Evolutionary conservation across 2,329 filamentous ascomycete species (phyloP).

Genomic region (Xylaria sp.): DNA sequence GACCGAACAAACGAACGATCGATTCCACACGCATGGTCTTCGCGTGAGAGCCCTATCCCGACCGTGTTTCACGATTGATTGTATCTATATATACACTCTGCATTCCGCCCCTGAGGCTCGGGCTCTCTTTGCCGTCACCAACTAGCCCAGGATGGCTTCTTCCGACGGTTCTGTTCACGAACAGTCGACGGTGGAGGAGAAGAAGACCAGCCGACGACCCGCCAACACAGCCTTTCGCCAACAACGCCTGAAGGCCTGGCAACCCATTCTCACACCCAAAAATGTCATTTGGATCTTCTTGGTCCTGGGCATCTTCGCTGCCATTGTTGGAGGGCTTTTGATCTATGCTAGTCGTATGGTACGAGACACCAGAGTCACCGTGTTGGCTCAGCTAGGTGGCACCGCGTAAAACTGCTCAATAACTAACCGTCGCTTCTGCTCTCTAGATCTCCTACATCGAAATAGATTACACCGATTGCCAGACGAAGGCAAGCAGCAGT

Average conservation of each 20-base stretch:
- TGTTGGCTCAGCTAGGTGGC: neutral
- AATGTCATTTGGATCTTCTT: slow-evolving; percentile 76
- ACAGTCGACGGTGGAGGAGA: slow-evolving; percentile 63
- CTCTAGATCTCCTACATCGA: slow-evolving; percentile 85
- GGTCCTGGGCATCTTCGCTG: slow-evolving; percentile 83
- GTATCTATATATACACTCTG: neutral
- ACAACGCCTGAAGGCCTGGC: slow-evolving; percentile 98
- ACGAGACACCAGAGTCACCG: slow-evolving; percentile 43
- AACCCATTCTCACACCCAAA: slow-evolving; percentile 96
- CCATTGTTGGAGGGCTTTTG: slow-evolving; percentile 87
- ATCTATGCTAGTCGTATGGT: slow-evolving; percentile 87
- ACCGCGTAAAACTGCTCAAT: neutral
- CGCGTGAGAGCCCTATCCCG: slow-evolving; percentile 16
- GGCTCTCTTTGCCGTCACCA: neutral
- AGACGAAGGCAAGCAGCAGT: slow-evolving; percentile 60
- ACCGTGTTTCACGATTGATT: neutral
- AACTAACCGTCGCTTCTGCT: slow-evolving; percentile 30
- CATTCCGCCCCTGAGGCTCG: slow-evolving; percentile 1
- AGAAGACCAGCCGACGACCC: slow-evolving; percentile 90
- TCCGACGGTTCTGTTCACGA: slow-evolving; percentile 32
- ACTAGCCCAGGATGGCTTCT: slow-evolving; percentile 34
- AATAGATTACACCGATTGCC: slow-evolving; percentile 90
- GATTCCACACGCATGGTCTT: neutral
- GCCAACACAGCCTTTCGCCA: slow-evolving; percentile 98
- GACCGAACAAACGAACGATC: neutral